Evolutionary conservation across 2,329 filamentous ascomycete genomes (phyloP).

Genomic region (Pseudogymnoascus sp.): DNA sequence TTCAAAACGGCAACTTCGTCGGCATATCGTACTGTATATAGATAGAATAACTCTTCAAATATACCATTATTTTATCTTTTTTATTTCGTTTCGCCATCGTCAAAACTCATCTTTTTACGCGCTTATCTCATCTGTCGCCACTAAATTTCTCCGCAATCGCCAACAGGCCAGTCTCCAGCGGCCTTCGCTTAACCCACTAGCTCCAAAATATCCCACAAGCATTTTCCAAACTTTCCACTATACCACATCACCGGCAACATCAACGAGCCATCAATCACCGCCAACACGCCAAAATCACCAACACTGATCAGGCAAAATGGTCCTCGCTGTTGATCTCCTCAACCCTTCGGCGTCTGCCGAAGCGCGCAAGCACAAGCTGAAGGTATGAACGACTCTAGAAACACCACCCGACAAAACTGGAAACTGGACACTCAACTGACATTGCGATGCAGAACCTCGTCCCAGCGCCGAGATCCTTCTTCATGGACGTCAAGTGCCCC

Average conservation of each 20-base stretch:
- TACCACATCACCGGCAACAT: constrained; percentile 6
- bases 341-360: constrained; percentile 97
- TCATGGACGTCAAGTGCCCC: constrained; percentile 99
- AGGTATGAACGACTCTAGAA: constrained; percentile 54
- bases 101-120: neutral
- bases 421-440: constrained; percentile 15
- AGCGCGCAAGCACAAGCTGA: constrained; percentile 99
- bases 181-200: constrained; percentile 5
- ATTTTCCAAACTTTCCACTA: constrained; percentile 8
- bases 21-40: neutral
- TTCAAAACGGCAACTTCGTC: neutral
- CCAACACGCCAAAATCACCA: constrained; percentile 8
- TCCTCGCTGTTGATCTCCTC: constrained; percentile 99
- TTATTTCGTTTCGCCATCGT: neutral
- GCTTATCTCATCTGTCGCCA: constrained; percentile 1
- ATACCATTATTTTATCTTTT: neutral
- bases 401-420: constrained; percentile 9
- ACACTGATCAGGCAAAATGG: constrained; percentile 42
- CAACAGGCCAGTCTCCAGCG: neutral
- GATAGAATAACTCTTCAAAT: neutral
- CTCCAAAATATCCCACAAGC: constrained; percentile 7
- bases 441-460: constrained; percentile 64
- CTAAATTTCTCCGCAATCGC: constrained; percentile 2
- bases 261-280: constrained; percentile 7
- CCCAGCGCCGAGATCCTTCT: constrained; percentile 95